Percentiles rank a stretch among this genome's conserved stretches.
phyloP scores from a whole-genome alignment of 1,139 yeast species.

The Kodamaea derodonti region DNA sequence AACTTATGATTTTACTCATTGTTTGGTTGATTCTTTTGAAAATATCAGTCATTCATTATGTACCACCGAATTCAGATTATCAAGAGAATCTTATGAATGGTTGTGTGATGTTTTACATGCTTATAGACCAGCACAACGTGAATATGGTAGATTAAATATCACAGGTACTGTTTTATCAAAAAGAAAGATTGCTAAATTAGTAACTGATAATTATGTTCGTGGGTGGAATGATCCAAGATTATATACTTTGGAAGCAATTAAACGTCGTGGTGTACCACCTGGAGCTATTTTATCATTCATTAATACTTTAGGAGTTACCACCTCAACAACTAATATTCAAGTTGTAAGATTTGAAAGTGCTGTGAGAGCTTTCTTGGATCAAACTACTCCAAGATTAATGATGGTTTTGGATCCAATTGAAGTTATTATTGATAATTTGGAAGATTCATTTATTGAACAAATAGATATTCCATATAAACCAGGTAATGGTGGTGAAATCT shows the following conservation, averaged over 20 bases:
- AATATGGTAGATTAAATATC: conserved; percentile 91
- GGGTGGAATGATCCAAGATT: conserved; percentile 99
- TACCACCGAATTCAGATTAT: conserved; percentile 88
- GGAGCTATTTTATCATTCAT: conserved; percentile 93
- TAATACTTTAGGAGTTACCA: conserved; percentile 94
- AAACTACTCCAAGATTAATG: conserved; percentile 92
- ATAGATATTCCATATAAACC: conserved; percentile 88
- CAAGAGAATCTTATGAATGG: conserved; percentile 98
- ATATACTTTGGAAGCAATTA: conserved; percentile 88
- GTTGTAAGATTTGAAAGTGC: conserved; percentile 85
- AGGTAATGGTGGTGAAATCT: conserved; percentile 46
- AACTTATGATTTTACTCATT: conserved; percentile 97
- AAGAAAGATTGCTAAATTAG: conserved; percentile 92
- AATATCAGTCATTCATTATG: conserved; percentile 93
- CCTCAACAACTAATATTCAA: conserved; percentile 88
- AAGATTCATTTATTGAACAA: conserved; percentile 66
- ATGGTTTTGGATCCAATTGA: conserved; percentile 85
- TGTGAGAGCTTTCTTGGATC: conserved; percentile 82
- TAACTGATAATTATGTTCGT: conserved; percentile 74
- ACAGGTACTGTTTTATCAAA: conserved; percentile 94
- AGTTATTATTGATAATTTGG: conserved; percentile 77
- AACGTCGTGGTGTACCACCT: conserved; percentile 99
- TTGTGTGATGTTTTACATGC: conserved; percentile 92
- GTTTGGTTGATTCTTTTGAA: conserved; percentile 96
- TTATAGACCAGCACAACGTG: conserved; percentile 97